Conservation (phyloP, 116 monocot species). For the Phalaenopsis hybrid region DNA sequence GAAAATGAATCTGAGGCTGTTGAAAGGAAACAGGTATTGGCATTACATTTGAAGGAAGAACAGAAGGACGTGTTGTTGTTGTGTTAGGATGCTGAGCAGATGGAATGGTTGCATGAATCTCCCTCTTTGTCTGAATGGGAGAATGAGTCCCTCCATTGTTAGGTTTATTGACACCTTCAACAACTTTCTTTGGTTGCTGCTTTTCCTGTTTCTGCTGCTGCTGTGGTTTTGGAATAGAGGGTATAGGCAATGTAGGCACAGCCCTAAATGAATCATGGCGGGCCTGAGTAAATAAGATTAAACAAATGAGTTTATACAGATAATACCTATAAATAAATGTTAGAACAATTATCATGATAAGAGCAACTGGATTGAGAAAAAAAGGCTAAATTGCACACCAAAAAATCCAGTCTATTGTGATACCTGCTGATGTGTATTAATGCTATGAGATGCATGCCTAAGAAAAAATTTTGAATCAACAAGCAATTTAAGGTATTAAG, state of each 20-base stretch:
- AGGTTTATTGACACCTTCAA: constrained; percentile 21
- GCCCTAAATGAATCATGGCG: constrained; percentile 34
- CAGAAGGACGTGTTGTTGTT: constrained; percentile 20
- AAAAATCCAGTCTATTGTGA: too few relatives aligned
- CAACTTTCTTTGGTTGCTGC: constrained; percentile 14
- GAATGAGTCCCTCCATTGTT: constrained; percentile 21
- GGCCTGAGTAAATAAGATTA: constrained; percentile 29
- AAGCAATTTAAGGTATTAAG: too few relatives aligned
- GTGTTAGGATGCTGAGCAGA: constrained; percentile 10
- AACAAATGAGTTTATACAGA: background rate
- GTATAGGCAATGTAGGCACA: constrained; percentile 24
- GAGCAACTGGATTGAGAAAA: too few relatives aligned
- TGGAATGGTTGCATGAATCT: constrained; percentile 22
- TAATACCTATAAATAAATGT: too few relatives aligned
- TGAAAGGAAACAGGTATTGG: constrained; percentile 45
- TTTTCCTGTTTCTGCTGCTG: constrained; percentile 20
- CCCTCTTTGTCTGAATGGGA: constrained; percentile 42
- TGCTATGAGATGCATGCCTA: too few relatives aligned
- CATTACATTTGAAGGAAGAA: constrained; percentile 30
- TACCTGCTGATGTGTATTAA: too few relatives aligned
- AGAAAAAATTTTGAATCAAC: too few relatives aligned
- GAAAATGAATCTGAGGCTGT: constrained; percentile 38
- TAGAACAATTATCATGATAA: too few relatives aligned
- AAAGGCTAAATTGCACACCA: too few relatives aligned
- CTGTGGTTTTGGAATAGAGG: constrained; percentile 27